Evolutionary conservation across 148 eudicot genomes (phyloP), one percentile per base, ranked within the genome.

Genomic region (Spergularia bocconei): DNA sequence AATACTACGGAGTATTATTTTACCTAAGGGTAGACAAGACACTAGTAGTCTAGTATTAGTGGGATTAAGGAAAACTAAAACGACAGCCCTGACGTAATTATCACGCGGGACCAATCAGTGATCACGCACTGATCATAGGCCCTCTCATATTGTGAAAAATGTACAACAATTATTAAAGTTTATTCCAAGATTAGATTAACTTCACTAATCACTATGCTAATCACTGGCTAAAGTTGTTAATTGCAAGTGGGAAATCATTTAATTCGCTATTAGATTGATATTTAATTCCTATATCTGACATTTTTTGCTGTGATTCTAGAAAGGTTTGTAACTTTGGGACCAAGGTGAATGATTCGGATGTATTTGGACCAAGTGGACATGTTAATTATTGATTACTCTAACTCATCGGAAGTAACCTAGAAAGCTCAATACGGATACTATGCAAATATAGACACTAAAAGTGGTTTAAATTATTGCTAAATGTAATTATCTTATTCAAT

Each of bases 101-200:
- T 5, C 62, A 58, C 20, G 62, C 62, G 62, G 19, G 25, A n/a
- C 62, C 62, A 58, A 58, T 58, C 25, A 58, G 59, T 56, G 59
- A 56, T 56, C 19, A 56, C 25, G 1, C 1, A 23, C 25, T 23
- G 25, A 44, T 44, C 8, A 9, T 44, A 44, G 7, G 48, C 10
- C 48, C 48, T 44, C 48, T 44, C 5, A 44, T 44, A 9, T 44
- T 44, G 48, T 44, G 48, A 44, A 8, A 44, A 44, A 44, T 44
- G 48, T 44, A 29, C 36, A 29, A 29, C 36, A 44, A 44, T 9
- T 6, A 44, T 44, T 44, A 44, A 44, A 44, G 8, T 44, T 44
- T 44, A 44, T 44, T 44, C 48, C 48, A 44, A 9, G 10, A 44
- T 44, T 44, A 44, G 10, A 6, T 44, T 44, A 44, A 44, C 48